Evolutionary conservation across 257 asterid species (phyloP).

Genomic region (Perilla frutescens): DNA sequence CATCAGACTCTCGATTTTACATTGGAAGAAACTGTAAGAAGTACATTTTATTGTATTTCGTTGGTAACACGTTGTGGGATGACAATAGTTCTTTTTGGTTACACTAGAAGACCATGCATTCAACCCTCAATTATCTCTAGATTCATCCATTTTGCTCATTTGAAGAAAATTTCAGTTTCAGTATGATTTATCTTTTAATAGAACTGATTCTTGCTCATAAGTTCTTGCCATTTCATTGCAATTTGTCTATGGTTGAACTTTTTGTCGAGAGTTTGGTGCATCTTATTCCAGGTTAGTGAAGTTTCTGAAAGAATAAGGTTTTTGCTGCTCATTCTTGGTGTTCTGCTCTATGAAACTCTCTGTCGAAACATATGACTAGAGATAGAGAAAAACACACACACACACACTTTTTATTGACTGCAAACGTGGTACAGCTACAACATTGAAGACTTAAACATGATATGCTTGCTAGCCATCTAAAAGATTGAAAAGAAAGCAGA

Average conservation of each 20-base stretch:
- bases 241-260: neutral
- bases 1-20: neutral
- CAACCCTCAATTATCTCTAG: neutral
- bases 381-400: neutral
- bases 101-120: conserved; percentile 5
- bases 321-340: conserved; percentile 3
- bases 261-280: neutral
- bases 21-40: conserved; percentile 18
- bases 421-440: conserved; percentile 33
- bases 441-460: neutral
- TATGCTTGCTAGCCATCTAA: conserved; percentile 18
- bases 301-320: neutral
- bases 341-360: neutral
- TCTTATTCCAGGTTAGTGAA: neutral
- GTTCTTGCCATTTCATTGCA: neutral
- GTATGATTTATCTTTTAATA: neutral
- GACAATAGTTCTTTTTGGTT: neutral
- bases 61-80: neutral
- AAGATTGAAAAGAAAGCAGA: conserved; percentile 18
- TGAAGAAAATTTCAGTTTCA: neutral
- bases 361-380: neutral
- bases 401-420: conserved; percentile 27
- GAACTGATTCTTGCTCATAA: neutral
- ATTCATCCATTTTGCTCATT: neutral
- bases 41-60: neutral